A percentile compares a stretch with the other conserved stretches of the same genome.
Conservation (phyloP, 306 rosid genomes). For the Quercus berberidifolia region DNA sequence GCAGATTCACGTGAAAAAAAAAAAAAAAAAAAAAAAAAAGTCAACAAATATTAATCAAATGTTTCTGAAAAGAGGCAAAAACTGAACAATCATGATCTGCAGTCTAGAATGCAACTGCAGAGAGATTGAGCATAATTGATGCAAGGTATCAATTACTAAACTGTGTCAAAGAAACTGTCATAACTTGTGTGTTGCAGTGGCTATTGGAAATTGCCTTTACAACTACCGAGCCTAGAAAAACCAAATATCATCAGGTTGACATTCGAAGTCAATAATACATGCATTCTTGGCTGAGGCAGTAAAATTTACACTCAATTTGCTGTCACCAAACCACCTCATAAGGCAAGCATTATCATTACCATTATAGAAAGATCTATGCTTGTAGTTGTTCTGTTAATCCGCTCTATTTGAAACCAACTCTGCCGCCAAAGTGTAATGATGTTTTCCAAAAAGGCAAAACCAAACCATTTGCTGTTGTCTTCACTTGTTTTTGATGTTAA, state of each 20-base stretch:
- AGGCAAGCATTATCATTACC: not conserved
- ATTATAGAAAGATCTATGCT: not conserved
- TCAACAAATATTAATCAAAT: not conserved
- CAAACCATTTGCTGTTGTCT: constrained; percentile 13
- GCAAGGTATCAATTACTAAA: no score
- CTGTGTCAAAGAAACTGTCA: not conserved
- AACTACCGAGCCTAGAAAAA: not conserved
- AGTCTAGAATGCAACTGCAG: not conserved
- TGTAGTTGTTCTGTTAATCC: not conserved
- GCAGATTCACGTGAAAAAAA: not conserved
- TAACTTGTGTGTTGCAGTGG: not conserved
- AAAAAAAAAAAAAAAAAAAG: not conserved
- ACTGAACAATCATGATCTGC: not conserved
- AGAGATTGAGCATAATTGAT: not conserved
- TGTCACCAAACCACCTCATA: not conserved
- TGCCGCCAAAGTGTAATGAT: not conserved
- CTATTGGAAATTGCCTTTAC: not conserved
- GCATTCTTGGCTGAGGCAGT: not conserved
- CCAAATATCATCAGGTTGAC: not conserved
- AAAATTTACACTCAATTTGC: not conserved
- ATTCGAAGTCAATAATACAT: not conserved
- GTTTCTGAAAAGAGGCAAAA: not conserved
- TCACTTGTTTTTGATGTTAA: constrained; percentile 3
- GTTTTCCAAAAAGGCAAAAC: not conserved
- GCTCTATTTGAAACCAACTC: not conserved